Conservation (phyloP, 345 rosid species). For the Heritiera littoralis region DNA sequence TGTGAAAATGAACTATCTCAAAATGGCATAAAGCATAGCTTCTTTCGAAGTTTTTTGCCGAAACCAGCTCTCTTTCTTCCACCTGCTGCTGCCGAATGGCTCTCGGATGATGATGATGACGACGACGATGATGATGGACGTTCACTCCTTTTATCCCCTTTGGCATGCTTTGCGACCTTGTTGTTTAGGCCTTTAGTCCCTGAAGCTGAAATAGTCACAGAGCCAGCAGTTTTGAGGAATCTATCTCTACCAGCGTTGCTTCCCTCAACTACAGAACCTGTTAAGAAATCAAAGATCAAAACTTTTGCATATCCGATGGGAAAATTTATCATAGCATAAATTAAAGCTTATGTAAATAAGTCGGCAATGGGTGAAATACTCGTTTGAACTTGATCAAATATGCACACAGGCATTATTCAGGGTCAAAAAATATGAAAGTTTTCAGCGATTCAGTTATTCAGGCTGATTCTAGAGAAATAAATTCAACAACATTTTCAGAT, state of each 20-base stretch:
- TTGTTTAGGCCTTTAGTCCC: background rate
- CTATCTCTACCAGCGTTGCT: conserved; percentile 14
- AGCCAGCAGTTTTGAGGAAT: background rate
- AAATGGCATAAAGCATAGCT: conserved; percentile 42
- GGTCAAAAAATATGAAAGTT: background rate
- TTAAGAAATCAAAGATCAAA: conserved; percentile 7
- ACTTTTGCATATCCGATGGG: background rate
- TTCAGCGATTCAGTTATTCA: background rate
- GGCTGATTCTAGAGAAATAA: background rate
- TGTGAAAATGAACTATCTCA: conserved; percentile 14
- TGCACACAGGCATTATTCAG: too few species aligned
- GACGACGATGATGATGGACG: conserved; percentile 29
- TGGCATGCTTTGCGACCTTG: background rate
- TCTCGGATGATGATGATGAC: background rate
- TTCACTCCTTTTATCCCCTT: conserved; percentile 18
- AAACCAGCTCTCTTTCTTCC: conserved; percentile 27
- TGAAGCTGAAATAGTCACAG: background rate
- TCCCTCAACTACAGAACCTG: conserved; percentile 26
- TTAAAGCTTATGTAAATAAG: background rate
- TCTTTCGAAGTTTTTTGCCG: conserved; percentile 35
- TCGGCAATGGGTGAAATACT: background rate
- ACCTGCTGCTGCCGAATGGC: background rate
- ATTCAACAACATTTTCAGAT: background rate
- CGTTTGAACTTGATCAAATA: background rate
- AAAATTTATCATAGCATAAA: background rate